Percentiles rank a stretch among this genome's conserved stretches.
These are phyloP conservation scores for Mortierella sp. DNA, from an alignment of 371 early-diverging fungal genomes.

Conservation along the genomic window DNA sequence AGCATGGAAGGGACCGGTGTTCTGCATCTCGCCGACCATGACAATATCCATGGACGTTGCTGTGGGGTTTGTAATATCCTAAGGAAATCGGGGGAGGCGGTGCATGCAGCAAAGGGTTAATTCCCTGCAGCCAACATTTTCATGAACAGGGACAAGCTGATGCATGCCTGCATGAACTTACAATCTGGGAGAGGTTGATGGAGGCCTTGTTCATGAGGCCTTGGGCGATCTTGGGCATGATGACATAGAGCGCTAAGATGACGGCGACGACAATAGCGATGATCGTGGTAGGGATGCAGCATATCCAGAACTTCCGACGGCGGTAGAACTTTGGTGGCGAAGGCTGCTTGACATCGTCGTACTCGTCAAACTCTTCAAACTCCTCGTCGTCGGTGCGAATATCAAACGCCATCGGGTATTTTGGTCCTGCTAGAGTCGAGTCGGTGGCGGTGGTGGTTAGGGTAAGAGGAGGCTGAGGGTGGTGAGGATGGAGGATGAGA, in stretches of 20 bases:
- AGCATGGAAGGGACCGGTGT: conserved; percentile 71
- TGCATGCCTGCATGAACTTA: conserved; percentile 11
- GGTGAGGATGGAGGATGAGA: not conserved
- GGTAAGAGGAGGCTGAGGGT: not conserved
- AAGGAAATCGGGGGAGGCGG: not conserved
- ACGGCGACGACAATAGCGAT: conserved; percentile 64
- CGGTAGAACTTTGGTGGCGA: conserved; percentile 59
- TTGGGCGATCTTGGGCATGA: conserved; percentile 73
- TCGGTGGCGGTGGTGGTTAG: not conserved
- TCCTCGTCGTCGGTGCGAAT: conserved; percentile 48
- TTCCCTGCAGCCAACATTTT: not conserved
- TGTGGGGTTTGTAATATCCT: conserved; percentile 27
- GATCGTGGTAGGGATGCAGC: conserved; percentile 60
- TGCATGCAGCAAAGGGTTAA: not conserved
- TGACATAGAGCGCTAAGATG: conserved; percentile 62
- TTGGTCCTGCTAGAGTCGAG: not conserved
- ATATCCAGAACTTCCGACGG: conserved; percentile 67
- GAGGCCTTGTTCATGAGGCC: conserved; percentile 50
- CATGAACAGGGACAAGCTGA: not conserved
- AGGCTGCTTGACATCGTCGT: conserved; percentile 42
- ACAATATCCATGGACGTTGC: conserved; percentile 55
- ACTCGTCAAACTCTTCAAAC: conserved; percentile 49
- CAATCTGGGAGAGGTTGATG: conserved; percentile 40
- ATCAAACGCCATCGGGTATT: conserved; percentile 39
- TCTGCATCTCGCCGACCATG: conserved; percentile 61